Percentiles rank a stretch among this genome's conserved stretches.
Conservation (phyloP, 2,329 filamentous ascomycete genomes). For the Byssochlamys sp. region DNA sequence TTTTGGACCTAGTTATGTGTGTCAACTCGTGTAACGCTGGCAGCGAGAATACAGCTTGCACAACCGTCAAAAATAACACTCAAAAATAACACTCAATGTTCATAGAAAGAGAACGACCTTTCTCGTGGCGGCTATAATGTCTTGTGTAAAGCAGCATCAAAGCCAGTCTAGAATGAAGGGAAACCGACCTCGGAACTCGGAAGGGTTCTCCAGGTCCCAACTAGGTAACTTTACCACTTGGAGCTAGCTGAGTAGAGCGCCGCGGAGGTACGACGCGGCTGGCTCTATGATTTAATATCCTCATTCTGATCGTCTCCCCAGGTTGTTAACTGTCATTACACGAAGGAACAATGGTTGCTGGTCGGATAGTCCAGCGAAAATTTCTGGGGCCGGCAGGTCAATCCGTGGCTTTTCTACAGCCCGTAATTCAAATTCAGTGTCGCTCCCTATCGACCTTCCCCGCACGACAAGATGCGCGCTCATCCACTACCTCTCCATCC, state of each 20-base stretch:
- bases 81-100: no score
- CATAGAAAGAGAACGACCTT: no score
- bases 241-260: not conserved
- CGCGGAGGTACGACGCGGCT: not conserved
- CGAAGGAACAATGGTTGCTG: not conserved
- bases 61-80: no score
- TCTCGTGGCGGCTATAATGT: no score
- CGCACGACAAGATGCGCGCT: slow-evolving; percentile 15
- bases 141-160: no score
- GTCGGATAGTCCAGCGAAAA: not conserved
- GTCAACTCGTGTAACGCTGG: no score
- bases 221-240: not conserved
- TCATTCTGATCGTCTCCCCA: not conserved
- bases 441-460: slow-evolving; percentile 16
- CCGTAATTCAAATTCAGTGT: slow-evolving; percentile 41
- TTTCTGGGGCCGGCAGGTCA: not conserved
- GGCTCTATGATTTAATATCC: not conserved
- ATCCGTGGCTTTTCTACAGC: slow-evolving; percentile 24
- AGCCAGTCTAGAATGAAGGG: no score
- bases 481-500: slow-evolving; percentile 23
- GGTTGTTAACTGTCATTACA: not conserved
- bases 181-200: no score
- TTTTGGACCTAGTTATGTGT: no score
- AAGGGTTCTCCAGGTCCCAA: no score
- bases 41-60: no score